Conservation (phyloP, 2,329 filamentous ascomycete genomes). For the Colletotrichum sp. region DNA sequence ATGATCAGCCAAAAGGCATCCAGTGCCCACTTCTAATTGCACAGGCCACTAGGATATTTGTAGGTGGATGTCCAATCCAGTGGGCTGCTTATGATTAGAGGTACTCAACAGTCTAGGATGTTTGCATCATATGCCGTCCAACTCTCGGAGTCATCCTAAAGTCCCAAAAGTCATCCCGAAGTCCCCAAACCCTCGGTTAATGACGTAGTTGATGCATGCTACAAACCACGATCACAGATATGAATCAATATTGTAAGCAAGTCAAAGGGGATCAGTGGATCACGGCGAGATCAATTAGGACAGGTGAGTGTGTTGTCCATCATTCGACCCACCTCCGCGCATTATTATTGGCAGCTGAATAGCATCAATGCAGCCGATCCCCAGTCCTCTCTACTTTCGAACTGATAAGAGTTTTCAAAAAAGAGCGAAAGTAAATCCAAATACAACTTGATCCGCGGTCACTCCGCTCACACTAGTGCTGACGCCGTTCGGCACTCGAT, state of each 20-base stretch:
- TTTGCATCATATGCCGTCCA: not conserved
- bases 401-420: not conserved
- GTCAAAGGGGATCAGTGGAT: not conserved
- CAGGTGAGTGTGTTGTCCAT: not conserved
- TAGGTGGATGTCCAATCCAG: not conserved
- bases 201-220: not conserved
- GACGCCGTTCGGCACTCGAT: not conserved
- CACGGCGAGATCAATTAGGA: not conserved
- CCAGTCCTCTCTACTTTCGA: not conserved
- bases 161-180: not conserved
- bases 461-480: not conserved
- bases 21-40: not conserved
- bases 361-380: not conserved
- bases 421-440: not conserved
- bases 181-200: not conserved
- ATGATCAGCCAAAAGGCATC: not conserved
- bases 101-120: not conserved
- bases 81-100: not conserved
- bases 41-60: not conserved
- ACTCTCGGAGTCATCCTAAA: not conserved
- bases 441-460: not conserved
- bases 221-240: not conserved
- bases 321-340: not conserved
- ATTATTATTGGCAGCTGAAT: not conserved
- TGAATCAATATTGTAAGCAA: not conserved